A percentile compares a stretch with the other conserved stretches of the same genome.
These are phyloP conservation scores for Candida ortonii DNA, from an alignment of 805 yeast species.

Conservation along the genomic window DNA sequence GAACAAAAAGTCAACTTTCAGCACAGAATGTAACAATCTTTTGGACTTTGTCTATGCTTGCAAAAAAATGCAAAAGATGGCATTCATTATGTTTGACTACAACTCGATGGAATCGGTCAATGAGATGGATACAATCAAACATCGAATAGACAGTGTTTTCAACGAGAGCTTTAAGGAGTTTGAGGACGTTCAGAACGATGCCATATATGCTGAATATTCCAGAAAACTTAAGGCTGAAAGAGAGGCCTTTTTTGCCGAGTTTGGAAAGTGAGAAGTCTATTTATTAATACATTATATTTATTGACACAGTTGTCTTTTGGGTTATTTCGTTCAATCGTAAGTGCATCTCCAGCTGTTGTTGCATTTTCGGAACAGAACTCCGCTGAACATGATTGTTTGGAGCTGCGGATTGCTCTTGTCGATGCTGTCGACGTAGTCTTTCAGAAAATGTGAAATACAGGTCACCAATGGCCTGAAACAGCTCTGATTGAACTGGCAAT, in stretches of 20 bases:
- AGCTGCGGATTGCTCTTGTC: conserved; percentile 34
- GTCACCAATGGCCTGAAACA: conserved; percentile 40
- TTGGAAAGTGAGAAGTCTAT: conserved; percentile 21
- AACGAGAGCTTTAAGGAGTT: conserved; percentile 24
- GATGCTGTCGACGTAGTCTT: conserved; percentile 38
- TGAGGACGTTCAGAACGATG: conserved; percentile 28
- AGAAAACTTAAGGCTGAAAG: conserved; percentile 28
- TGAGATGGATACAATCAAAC: conserved; percentile 29
- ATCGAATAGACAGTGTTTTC: conserved; percentile 29
- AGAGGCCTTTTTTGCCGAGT: conserved; percentile 28
- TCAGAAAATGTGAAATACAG: conserved; percentile 47
- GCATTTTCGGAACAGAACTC: conserved; percentile 37
- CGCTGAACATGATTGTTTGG: conserved; percentile 36
- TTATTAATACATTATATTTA: conserved; percentile 2
- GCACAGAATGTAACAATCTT: conserved; percentile 25
- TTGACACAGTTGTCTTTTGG: conserved; percentile 1
- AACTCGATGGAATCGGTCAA: conserved; percentile 26
- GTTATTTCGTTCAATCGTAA: conserved; percentile 20
- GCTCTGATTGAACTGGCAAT: conserved; percentile 44
- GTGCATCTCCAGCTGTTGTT: conserved; percentile 19
- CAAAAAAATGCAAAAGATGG: conserved; percentile 30
- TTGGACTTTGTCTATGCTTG: conserved; percentile 33
- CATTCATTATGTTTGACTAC: conserved; percentile 33
- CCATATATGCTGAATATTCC: conserved; percentile 22
- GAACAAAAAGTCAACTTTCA: conserved; percentile 17